phyloP scores from a whole-genome alignment of 1,139 yeast species.

The Debaryomyces psychrophilus region DNA sequence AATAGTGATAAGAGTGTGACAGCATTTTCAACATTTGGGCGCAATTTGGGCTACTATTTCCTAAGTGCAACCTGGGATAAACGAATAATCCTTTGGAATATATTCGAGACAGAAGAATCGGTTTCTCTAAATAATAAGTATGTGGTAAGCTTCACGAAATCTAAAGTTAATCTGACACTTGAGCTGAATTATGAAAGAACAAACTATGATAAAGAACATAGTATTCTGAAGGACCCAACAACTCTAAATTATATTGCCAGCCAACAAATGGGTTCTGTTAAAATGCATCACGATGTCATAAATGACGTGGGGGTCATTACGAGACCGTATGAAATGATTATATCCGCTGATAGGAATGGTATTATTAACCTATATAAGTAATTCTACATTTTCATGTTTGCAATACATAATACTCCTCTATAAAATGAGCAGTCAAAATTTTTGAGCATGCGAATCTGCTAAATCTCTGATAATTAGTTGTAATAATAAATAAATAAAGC shows the following conservation, averaged over 20 bases:
- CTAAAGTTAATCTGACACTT: conserved; percentile 18
- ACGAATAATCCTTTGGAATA: conserved; percentile 38
- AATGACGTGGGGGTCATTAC: conserved; percentile 49
- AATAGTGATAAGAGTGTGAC: conserved; percentile 17
- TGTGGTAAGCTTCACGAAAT: conserved; percentile 8
- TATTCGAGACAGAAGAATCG: conserved; percentile 29
- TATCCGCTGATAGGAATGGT: conserved; percentile 68
- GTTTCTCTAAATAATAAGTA: conserved; percentile 19
- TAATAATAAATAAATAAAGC: background rate
- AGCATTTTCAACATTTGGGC: conserved; percentile 14
- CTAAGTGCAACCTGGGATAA: conserved; percentile 33
- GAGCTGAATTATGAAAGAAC: conserved; percentile 19
- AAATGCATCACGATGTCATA: conserved; percentile 44
- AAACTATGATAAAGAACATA: conserved; percentile 11
- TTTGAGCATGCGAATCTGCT: background rate
- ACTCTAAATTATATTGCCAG: background rate
- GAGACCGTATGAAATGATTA: conserved; percentile 61
- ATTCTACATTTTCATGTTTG: background rate
- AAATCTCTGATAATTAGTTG: background rate
- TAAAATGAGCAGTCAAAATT: conserved; percentile 1
- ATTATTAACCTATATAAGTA: conserved; percentile 58
- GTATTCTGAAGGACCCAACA: background rate
- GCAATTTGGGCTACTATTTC: conserved; percentile 16
- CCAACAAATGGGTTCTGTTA: conserved; percentile 13
- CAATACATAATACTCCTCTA: background rate